These are phyloP conservation scores for Tolypocladium cylindrosporum DNA, from an alignment of 2,329 filamentous ascomycete genomes.

Conservation along the genomic window DNA sequence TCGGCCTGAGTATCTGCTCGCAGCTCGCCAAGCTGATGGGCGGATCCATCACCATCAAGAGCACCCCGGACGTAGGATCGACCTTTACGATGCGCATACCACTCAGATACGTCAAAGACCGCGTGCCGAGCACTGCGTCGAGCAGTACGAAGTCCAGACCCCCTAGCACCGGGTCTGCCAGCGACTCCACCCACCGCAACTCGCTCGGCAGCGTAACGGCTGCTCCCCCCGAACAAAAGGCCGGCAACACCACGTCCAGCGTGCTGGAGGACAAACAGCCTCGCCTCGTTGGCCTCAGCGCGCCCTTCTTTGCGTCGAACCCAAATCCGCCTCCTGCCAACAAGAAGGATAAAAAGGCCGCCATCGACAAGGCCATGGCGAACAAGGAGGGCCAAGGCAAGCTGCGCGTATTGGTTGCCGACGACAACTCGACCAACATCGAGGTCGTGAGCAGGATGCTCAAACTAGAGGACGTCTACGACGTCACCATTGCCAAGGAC, in stretches of 20 bases:
- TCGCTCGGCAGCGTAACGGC: constrained; percentile 7
- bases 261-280: constrained; percentile 40
- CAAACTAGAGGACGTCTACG: constrained; percentile 71
- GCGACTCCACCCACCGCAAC: constrained; percentile 25
- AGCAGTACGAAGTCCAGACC: constrained; percentile 42
- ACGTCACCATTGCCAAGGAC: constrained; percentile 80
- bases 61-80: constrained; percentile 63
- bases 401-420: constrained; percentile 76
- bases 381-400: constrained; percentile 50
- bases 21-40: constrained; percentile 79
- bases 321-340: constrained; percentile 20
- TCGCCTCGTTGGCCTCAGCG: constrained; percentile 71
- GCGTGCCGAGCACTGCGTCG: constrained; percentile 41
- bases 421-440: constrained; percentile 52
- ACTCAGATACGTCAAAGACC: constrained; percentile 61
- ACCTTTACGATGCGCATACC: constrained; percentile 79
- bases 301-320: constrained; percentile 62
- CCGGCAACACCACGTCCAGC: constrained; percentile 4
- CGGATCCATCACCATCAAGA: constrained; percentile 62
- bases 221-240: constrained; percentile 5
- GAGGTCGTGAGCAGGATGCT: constrained; percentile 52
- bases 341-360: constrained; percentile 52
- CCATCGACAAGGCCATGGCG: constrained; percentile 54
- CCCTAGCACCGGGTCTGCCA: constrained; percentile 32
- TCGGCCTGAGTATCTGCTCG: constrained; percentile 82